Base-by-base conservation (phyloP, 1,139 yeast species). In the Kodamaea sp. region DNA sequence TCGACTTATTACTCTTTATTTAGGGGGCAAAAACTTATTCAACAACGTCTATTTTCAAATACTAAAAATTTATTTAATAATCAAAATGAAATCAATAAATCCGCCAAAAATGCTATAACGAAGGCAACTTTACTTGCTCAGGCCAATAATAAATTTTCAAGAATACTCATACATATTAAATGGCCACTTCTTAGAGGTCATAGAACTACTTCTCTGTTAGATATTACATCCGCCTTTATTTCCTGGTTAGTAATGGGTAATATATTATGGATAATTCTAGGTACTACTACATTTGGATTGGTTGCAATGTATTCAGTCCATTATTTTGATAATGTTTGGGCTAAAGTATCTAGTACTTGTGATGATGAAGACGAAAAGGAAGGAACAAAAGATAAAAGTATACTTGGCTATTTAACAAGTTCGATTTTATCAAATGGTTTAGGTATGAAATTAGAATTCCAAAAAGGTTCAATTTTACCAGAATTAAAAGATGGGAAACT, bases 261-360 rank as follows among this genome's bases (percentile, higher is more conserved):
- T 48, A 54, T 75, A 5, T 51, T 78, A 15, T 80, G 85, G 85
- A 57, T 80, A n/a, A 57, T 79, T 0, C 54, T 79, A 34, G 84
- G 85, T 2, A 80, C 86, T 2, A 80, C 86, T 1, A 80, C 85
- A 0, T 79, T 80, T 52, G 79, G 78, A 2, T 70, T 82, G 27
- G 65, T 73, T 25, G 53, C 75, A 6, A 63, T 79, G 58, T 72
- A 77, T 47, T 70, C 75, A 0, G 54, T 77, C n/a, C 65, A 69
- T 42, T 62, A 70, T 20, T 60, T 64, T 41, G 73, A 68, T 37
- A 59, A 59, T 34, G 42, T 65, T n/a, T 51, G 58, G 51, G 52
- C 52, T 23, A 50, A 47, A n/a, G 29, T 63, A 4, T n/a, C 29
- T 29, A 10, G 37, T 39, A 36, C 29, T 4, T 35, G 36, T n/a